Evolutionary conservation across 2,329 filamentous ascomycete genomes (phyloP).

Genomic region (Lasiodiplodia citricola): DNA sequence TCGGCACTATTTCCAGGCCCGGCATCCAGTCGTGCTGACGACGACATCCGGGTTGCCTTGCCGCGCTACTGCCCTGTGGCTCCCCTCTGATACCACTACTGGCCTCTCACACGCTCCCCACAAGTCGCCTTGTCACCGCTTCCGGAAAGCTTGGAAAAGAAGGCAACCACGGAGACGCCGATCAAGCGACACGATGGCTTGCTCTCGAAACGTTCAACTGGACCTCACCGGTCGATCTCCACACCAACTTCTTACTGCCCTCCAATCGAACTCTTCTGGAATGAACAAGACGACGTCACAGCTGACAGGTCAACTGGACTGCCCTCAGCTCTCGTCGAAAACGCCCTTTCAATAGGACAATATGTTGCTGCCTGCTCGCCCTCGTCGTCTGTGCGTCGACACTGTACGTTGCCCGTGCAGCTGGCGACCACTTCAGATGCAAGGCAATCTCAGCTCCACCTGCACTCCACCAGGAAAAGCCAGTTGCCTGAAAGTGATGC

Average conservation of each 20-base stretch:
- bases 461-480: neutral
- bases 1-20: neutral
- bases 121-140: neutral
- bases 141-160: conserved; percentile 3
- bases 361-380: conserved; percentile 2
- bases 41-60: conserved; percentile 9
- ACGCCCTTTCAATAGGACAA: neutral
- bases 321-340: neutral
- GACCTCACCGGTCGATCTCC: conserved; percentile 6
- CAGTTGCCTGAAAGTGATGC: conserved; percentile 10
- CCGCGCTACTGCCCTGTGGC: conserved; percentile 9
- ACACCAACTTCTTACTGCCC: neutral
- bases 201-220: conserved; percentile 2
- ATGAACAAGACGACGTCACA: neutral
- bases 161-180: conserved; percentile 21
- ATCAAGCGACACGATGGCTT: conserved; percentile 18
- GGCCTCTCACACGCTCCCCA: conserved; percentile 1
- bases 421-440: conserved; percentile 3
- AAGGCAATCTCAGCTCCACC: conserved; percentile 5
- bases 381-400: neutral
- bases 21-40: conserved; percentile 15
- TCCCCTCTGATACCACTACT: neutral
- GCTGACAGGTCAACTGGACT: conserved; percentile 7
- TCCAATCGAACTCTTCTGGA: conserved; percentile 11
- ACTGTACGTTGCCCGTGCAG: neutral